These are phyloP conservation scores for Pseudopithomyces maydicus DNA, from an alignment of 2,329 filamentous ascomycete genomes.

Conservation along the genomic window DNA sequence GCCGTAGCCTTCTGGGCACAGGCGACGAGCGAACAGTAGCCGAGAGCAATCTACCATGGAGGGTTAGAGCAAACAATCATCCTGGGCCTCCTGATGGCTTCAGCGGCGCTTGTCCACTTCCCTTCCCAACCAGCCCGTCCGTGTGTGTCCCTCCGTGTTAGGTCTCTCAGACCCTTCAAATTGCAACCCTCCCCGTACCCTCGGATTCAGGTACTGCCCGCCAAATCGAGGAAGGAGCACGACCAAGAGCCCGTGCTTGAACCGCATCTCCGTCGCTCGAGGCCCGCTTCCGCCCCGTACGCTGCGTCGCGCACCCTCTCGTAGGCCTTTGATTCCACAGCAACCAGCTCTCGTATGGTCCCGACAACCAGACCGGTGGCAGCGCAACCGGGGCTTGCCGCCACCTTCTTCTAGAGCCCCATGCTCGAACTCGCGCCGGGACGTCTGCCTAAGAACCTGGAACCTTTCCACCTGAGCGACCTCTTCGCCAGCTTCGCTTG, in stretches of 20 bases:
- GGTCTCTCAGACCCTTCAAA: neutral
- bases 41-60: neutral
- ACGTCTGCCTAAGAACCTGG: no score
- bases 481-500: no score
- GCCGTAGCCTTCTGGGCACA: neutral
- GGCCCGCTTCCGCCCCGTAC: constrained; percentile 45
- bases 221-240: neutral
- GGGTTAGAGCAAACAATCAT: constrained; percentile 10
- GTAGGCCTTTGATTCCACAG: neutral
- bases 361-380: constrained; percentile 4
- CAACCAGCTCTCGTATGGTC: constrained; percentile 5
- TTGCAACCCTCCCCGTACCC: neutral
- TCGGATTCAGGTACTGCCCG: neutral
- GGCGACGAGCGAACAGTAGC: constrained; percentile 1
- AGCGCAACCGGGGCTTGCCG: constrained; percentile 8
- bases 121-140: neutral
- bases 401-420: constrained; percentile 3
- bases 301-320: constrained; percentile 20
- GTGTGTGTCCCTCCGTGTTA: constrained; percentile 3
- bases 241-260: constrained; percentile 8
- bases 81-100: constrained; percentile 7
- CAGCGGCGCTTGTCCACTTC: neutral
- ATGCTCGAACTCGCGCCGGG: neutral
- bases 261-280: constrained; percentile 6
- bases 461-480: no score